Evolutionary conservation across 2,329 filamentous ascomycete genomes (phyloP).

Genomic region (Helotiales sp.): DNA sequence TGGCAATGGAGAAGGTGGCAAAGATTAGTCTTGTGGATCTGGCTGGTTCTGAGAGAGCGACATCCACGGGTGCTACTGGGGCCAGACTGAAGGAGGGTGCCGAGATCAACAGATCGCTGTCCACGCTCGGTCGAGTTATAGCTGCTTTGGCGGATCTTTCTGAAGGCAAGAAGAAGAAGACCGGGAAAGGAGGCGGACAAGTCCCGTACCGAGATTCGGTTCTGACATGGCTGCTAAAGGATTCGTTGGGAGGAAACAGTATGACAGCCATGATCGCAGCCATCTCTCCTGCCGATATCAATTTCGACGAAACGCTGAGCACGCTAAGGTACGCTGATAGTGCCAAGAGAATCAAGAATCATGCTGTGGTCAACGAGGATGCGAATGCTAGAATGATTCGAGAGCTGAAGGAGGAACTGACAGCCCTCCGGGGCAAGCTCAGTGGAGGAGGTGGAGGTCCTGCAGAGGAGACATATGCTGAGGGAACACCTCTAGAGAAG

Average conservation of each 20-base stretch:
- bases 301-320: slow-evolving; percentile 96
- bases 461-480: slow-evolving; percentile 82
- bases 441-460: slow-evolving; percentile 53
- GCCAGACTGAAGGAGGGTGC: slow-evolving; percentile 95
- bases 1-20: slow-evolving; percentile 96
- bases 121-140: slow-evolving; percentile 95
- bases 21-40: slow-evolving; percentile 98
- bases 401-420: slow-evolving; percentile 92
- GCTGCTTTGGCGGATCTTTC: slow-evolving; percentile 91
- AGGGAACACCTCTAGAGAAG: slow-evolving; percentile 88
- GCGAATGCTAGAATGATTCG: slow-evolving; percentile 98
- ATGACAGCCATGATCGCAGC: slow-evolving; percentile 99
- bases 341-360: slow-evolving; percentile 99
- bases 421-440: slow-evolving; percentile 82
- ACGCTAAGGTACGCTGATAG: slow-evolving; percentile 96
- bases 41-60: slow-evolving; percentile 94
- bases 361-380: slow-evolving; percentile 98
- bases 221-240: slow-evolving; percentile 94
- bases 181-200: slow-evolving; percentile 65
- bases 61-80: slow-evolving; percentile 94
- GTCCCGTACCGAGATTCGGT: slow-evolving; percentile 98
- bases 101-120: slow-evolving; percentile 96
- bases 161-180: slow-evolving; percentile 77
- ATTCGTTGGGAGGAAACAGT: slow-evolving; percentile 95
- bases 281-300: slow-evolving; percentile 97